Conservation (phyloP, 768 basidiomycete genomes). For the Clitopilus passeckerianus region DNA sequence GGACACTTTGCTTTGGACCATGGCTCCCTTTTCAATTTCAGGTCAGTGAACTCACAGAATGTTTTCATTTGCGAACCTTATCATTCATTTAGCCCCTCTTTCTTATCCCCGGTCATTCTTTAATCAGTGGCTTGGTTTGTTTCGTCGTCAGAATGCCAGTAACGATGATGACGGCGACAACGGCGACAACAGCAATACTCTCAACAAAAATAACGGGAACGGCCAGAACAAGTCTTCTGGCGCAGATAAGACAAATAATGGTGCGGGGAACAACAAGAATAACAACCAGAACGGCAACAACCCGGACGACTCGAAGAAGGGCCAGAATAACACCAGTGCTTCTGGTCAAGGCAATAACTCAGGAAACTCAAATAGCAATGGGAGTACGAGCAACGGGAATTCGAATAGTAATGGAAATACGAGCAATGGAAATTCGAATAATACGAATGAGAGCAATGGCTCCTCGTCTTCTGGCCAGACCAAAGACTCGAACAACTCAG, state of each 20-base stretch:
- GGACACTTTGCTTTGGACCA: background rate
- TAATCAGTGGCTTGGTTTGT: background rate
- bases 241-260: background rate
- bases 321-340: background rate
- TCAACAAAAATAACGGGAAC: background rate
- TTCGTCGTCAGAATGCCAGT: background rate
- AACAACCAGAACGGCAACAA: background rate
- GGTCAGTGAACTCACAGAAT: background rate
- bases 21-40: background rate
- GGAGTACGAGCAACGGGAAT: background rate
- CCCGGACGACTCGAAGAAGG: background rate
- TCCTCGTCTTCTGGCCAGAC: background rate
- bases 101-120: background rate
- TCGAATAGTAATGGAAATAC: too few relatives aligned
- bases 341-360: background rate
- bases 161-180: background rate
- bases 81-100: background rate
- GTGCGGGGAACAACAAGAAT: background rate
- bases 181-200: background rate
- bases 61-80: too few relatives aligned
- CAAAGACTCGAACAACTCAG: background rate
- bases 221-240: background rate
- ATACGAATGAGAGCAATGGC: too few relatives aligned
- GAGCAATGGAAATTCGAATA: too few relatives aligned
- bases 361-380: background rate